phyloP scores from a whole-genome alignment of 208 protist species.

The Trypanosoma scelopori region DNA sequence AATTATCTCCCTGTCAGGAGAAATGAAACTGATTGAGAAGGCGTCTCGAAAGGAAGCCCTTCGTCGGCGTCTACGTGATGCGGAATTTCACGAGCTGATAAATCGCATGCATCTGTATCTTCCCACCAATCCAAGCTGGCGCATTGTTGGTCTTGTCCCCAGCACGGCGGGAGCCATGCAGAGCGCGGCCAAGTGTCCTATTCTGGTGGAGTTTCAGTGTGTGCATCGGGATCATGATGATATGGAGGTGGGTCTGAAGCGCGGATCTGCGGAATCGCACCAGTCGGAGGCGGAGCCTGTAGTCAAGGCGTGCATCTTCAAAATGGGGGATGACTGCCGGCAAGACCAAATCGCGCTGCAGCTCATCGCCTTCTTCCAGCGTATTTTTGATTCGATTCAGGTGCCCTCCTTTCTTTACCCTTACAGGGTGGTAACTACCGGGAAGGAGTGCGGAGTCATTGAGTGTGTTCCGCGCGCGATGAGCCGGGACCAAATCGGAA shows the following conservation, averaged over 20 bases:
- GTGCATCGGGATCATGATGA: constrained; percentile 46
- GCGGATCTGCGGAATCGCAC: not conserved
- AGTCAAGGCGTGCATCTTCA: constrained; percentile 92
- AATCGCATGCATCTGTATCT: constrained; percentile 71
- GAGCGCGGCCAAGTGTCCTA: constrained; percentile 90
- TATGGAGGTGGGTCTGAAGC: constrained; percentile 18
- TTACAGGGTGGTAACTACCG: constrained; percentile 92
- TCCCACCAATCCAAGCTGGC: constrained; percentile 74
- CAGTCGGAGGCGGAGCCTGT: constrained; percentile 11
- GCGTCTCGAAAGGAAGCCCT: constrained; percentile 73
- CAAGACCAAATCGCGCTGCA: constrained; percentile 94
- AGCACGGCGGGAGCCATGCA: constrained; percentile 85
- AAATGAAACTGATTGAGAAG: constrained; percentile 81
- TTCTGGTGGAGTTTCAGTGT: constrained; percentile 88
- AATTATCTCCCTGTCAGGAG: constrained; percentile 78
- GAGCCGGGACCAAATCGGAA: constrained; percentile 91
- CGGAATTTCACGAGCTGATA: constrained; percentile 57
- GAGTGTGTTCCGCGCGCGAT: constrained; percentile 88
- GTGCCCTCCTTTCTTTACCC: constrained; percentile 90
- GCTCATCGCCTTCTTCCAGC: constrained; percentile 86
- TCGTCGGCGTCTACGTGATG: constrained; percentile 61
- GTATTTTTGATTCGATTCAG: constrained; percentile 79
- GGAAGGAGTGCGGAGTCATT: constrained; percentile 88
- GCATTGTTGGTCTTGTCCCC: constrained; percentile 72
- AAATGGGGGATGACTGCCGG: constrained; percentile 95